phyloP scores from a whole-genome alignment of 2,329 filamentous ascomycete species.

The Triangularia setosa region DNA sequence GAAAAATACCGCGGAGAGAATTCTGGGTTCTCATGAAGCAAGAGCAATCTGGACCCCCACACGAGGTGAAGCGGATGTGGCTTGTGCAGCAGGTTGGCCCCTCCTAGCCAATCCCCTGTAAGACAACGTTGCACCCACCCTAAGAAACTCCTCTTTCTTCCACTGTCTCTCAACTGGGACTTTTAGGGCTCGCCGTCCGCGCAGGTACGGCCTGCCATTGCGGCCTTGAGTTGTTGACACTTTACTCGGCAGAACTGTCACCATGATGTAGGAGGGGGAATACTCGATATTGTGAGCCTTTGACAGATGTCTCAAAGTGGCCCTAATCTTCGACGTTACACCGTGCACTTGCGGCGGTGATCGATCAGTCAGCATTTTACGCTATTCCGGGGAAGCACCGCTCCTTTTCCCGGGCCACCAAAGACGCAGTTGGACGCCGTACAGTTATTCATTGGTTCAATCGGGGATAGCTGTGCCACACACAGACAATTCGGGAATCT shows the following conservation, averaged over 20 bases:
- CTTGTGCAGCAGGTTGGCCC: background rate
- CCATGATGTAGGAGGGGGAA: background rate
- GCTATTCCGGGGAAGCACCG: background rate
- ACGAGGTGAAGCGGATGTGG: background rate
- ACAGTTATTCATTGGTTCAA: background rate
- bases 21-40: background rate
- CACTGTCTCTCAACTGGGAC: background rate
- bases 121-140: background rate
- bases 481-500: background rate
- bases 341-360: background rate
- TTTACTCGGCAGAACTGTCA: background rate
- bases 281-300: too few species aligned
- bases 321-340: background rate
- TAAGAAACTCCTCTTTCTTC: background rate
- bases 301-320: background rate
- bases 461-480: background rate
- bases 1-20: background rate
- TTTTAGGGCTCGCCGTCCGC: background rate
- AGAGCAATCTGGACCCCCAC: background rate
- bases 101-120: background rate
- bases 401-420: background rate
- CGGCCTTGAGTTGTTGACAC: background rate
- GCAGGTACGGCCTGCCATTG: constrained; percentile 1
- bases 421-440: background rate
- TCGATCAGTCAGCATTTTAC: background rate